Evolutionary conservation across 78 protist genomes (phyloP), one percentile per base, ranked within the genome.

Genomic region (Paratrimastix pyriformis): DNA sequence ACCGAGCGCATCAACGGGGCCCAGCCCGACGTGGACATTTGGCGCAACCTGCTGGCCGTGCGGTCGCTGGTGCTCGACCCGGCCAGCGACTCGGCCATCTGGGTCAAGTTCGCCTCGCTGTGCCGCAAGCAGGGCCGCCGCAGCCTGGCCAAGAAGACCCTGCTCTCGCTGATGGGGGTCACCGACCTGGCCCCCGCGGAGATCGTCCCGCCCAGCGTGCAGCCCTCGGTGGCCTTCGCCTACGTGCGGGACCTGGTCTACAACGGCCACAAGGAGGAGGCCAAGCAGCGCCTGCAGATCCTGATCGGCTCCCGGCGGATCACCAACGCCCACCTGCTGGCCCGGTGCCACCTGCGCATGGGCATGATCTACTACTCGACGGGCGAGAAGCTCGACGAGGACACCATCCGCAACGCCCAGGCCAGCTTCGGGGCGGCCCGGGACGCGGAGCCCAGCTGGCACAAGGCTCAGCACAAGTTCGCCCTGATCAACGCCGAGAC

Each of bases 21-120:
- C 29, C 24, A 39, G 65, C 30, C 30, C 30, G 59, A 55, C 13
- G 8, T 48, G 35, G 69, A 52, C 15, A 11, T 24, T 24, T 74
- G 77, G 77, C 64, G 42, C n/a, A 13, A 50, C 13, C 11, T 64
- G 30, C 77, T 74, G 30, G 66, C 69, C 29, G 15, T 74, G 26
- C 77, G 82, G 72, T 29, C 80, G 84, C 37, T 39, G 59, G 44
- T 44, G n/a, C 11, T 80, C 64, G 81, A 42, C 26, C 8, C 9
- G 9, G 38, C 18, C 21, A 15, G 33, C 8, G 65, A 74, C 33
- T 15, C 33, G 9, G 33, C n/a, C 33, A 9, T 26, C 65, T 74
- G 54, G 54, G 32, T 74, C 30, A 74, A 74, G 29, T 74, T 50
- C 13, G 24, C 72, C 65, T 70, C 74, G 60, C 52, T 42, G 24